Evolutionary conservation across 2,329 filamentous ascomycete genomes (phyloP), one percentile per base, ranked within the genome.

Genomic region (Ascochyta koolunga): DNA sequence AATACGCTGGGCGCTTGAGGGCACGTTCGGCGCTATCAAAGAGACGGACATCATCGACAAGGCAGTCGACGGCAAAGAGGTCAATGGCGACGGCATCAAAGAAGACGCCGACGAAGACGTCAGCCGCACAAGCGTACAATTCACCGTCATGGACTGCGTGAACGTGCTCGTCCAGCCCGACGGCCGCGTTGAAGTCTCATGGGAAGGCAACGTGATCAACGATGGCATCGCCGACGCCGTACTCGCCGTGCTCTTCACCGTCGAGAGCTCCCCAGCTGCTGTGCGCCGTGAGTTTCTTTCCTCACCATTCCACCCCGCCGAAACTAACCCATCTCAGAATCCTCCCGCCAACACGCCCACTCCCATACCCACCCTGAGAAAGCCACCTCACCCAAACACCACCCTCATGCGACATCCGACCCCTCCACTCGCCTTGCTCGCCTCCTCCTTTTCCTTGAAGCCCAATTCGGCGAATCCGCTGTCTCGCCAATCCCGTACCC

Each of bases 191-290:
- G 92, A 96, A 72, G 81, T 98, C 2, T 92, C 96, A 76, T 99
- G 95, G 95, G 93, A 98, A 73, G 95, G 93, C 53, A 99, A 98
- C 72, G 90, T 96, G 79, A 88, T 97, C 69, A 99, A 98, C 73
- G 95, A 99, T 70, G 91, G 92, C 56, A 96, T 99, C 68, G 95
- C 95, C n/a, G 95, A 99, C 76, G 92, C 95, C 15, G 89, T 98
- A 49, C 91, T 98, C 82, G 92, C 92, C 0, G 91, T 97, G 2
- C 82, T 99, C 10, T 86, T 96, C 65, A 93, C 90, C 0, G 90
- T 96, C 19, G 95, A 99, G 77, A 96, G 89, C 75, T 96, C 90
- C 48, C 95, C 93, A 5, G 95, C 95, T 13, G 93, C 95, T 11
- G 93, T 99, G 44, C 96, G 95, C 77, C 90, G 91, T 90, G 81